These are phyloP conservation scores for Kregervanrija fluxuum DNA, from an alignment of 805 yeast genomes.

Conservation along the genomic window DNA sequence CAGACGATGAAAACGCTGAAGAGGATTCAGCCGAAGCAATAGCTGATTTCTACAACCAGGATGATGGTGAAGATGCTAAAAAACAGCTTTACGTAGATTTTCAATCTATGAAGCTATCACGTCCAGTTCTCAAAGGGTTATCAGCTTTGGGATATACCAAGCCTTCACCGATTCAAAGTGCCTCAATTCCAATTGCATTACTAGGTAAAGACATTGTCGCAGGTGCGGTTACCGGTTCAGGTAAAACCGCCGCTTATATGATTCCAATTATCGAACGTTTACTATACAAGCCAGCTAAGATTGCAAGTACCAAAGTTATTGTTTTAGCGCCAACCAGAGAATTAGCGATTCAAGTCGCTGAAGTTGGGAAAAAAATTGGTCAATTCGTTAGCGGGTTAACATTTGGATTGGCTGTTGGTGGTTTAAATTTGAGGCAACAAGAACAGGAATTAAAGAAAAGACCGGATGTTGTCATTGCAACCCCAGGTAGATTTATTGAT, in stretches of 20 bases:
- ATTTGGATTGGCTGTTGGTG: constrained; percentile 98
- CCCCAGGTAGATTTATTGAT: constrained; percentile 98
- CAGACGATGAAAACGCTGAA: constrained; percentile 17
- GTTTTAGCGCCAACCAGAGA: constrained; percentile 96
- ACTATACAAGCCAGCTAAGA: constrained; percentile 76
- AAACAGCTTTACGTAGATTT: constrained; percentile 54
- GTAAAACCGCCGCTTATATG: constrained; percentile 98
- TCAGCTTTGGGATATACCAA: constrained; percentile 72
- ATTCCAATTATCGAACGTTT: constrained; percentile 92
- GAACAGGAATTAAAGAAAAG: constrained; percentile 88
- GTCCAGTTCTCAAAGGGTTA: constrained; percentile 85
- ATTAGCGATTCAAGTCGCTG: constrained; percentile 91
- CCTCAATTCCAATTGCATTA: constrained; percentile 88
- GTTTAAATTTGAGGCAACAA: constrained; percentile 89
- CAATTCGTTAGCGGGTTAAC: constrained; percentile 66
- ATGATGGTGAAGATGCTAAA: constrained; percentile 36
- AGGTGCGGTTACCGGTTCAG: constrained; percentile 99
- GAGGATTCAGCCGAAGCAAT: constrained; percentile 77
- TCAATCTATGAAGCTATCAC: constrained; percentile 70
- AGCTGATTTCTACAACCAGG: constrained; percentile 66
- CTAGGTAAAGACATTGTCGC: constrained; percentile 96
- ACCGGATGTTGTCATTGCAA: constrained; percentile 95
- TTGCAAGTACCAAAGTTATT: constrained; percentile 84
- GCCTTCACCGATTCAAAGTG: constrained; percentile 92
- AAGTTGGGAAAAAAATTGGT: constrained; percentile 83